Evolutionary conservation across 768 basidiomycete species (phyloP).

Genomic region (Xerocomellus amylosporus): DNA sequence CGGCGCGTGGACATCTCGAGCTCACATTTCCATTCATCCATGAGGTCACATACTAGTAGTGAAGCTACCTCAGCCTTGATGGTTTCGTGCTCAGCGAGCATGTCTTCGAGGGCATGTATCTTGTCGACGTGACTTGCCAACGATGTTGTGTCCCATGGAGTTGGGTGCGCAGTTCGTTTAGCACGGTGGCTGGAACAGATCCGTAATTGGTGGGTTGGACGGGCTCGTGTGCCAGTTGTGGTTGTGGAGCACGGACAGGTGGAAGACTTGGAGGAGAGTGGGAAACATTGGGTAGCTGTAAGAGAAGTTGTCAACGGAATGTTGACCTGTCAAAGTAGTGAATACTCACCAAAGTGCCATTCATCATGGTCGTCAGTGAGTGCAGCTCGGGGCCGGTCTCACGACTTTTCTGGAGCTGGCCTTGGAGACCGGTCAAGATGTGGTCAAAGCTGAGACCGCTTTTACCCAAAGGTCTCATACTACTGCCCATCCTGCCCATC

Average conservation of each 20-base stretch:
- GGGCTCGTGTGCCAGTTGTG: constrained; percentile 22
- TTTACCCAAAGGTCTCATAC: constrained; percentile 71
- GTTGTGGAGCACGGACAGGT: constrained; percentile 51
- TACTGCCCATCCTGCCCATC: constrained; percentile 76
- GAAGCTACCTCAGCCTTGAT: constrained; percentile 75
- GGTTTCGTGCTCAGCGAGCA: constrained; percentile 80
- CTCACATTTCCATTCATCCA: constrained; percentile 64
- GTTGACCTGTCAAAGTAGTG: background rate
- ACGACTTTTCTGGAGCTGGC: constrained; percentile 94
- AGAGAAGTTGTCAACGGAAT: constrained; percentile 5
- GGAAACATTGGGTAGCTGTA: constrained; percentile 58
- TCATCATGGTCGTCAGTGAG: constrained; percentile 72
- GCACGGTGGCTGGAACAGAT: constrained; percentile 25
- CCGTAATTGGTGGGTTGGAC: constrained; percentile 28
- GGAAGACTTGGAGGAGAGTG: constrained; percentile 66
- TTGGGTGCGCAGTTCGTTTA: constrained; percentile 74
- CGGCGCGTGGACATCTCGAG: constrained; percentile 28
- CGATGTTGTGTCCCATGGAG: constrained; percentile 80
- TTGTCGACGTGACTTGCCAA: constrained; percentile 78
- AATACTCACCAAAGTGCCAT: constrained; percentile 85
- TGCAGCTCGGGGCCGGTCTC: constrained; percentile 89
- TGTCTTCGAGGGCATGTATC: constrained; percentile 76
- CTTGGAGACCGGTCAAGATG: constrained; percentile 82
- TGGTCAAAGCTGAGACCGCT: constrained; percentile 91
- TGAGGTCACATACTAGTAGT: constrained; percentile 67